Base-by-base conservation (phyloP, 495 filamentous ascomycete genomes). In the Aspergillus cristatus region DNA sequence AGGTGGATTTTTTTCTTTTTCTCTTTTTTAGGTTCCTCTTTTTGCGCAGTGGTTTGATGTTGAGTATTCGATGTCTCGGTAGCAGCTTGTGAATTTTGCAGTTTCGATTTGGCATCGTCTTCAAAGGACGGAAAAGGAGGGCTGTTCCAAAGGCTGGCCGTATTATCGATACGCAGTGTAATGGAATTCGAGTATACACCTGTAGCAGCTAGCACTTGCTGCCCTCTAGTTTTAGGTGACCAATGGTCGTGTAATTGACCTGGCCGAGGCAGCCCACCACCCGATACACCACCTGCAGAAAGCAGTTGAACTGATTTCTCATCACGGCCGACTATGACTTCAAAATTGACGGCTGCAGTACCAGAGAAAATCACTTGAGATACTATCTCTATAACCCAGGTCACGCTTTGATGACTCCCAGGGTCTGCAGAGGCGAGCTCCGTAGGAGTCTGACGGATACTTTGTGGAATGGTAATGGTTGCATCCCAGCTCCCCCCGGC, bases 281-380 rank as follows among this genome's bases (percentile, higher is more conserved):
- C 63, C n/a, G 66, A 58, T 3, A 42, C 49, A 37, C 53, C 65
- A 52, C 37, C 73, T 53, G 43, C 45, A 40, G 76, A 76, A 16
- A 81, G 76, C 13, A 84, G 60, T 35, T 73, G 79, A 22, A 95
- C 46, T 28, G 83, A 85, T 47, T 80, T 85, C 51, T 88, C 81
- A 57, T 98, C 89, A 22, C 90, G 75, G 14, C 81, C 82, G 29
- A 97, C 73, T 35, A 95, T 48, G 12, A 98, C 53, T 57, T 97
- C 91, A 56, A 86, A 98, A 44, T 82, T 77, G n/a, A 97, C 88
- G 1, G 81, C 79, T 4, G 90, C 91, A 22, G 81, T 84, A 20
- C 69, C 72, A 7, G 89, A 95, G 50, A 98, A 98, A 28, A 98
- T 74, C 29, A 94, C 82, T 61, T 98, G 91, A 2, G 84, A 89